Base-by-base conservation (phyloP, 2,329 filamentous ascomycete species). In the Metarhizium humberi region DNA sequence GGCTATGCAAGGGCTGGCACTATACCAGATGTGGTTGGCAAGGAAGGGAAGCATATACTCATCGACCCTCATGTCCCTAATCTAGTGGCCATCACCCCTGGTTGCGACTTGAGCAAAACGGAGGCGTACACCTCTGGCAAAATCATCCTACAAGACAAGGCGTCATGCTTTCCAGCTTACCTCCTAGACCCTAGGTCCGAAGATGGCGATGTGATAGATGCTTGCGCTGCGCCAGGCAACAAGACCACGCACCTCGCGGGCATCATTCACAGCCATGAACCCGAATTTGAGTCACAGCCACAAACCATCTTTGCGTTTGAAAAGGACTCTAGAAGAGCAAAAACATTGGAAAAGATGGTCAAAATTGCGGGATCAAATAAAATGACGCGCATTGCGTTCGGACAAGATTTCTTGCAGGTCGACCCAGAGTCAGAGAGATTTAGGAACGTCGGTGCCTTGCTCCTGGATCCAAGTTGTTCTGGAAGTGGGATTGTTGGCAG, bases 181-280 rank as follows among this genome's bases (percentile, higher is more conserved):
- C 76, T 99, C 3, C 75, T 99, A 0, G 78, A 95, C 52, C 84
- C 87, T 0, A 73, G 73, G 0, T 73, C 82, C 8, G 75, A 81
- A 56, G 81, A 86, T 60, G 90, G 90, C 29, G 84, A 94, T 64
- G 76, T 95, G 8, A 82, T 97, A n/a, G 94, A 99, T 69, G 89
- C 89, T 0, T 97, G 92, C 67, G 90, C 94, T 0, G 94, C 94
- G 0, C 94, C 94, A 1, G 94, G 94, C 6, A 99, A 99, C 70
- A 99, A 99, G 73, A 97, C 94, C 1, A 97, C 92, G 7, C 94
- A 97, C 69, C 73, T 95, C 50, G 91, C 92, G 0, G 87, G 90
- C 2, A 82, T 96, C 4, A 65, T 94, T 51, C 75, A 68, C 53
- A 73, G 70, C 51, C 72, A 72, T 53, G 67, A 66, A 3, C 69